These are phyloP conservation scores for Phytophthora fragariaefolia DNA, from an alignment of 352 stramenopile species.

Conservation along the genomic window DNA sequence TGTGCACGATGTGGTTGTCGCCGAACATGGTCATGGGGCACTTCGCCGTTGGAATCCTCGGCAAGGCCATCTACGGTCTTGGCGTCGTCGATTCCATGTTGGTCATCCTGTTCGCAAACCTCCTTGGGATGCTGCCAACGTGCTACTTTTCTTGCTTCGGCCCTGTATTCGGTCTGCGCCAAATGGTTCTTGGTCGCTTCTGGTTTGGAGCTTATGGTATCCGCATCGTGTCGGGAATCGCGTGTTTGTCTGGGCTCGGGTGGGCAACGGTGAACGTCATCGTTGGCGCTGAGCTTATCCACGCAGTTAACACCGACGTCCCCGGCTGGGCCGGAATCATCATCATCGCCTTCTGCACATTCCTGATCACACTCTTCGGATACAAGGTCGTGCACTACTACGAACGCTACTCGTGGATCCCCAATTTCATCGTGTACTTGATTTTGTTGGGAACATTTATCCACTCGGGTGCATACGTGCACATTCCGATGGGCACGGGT, in stretches of 20 bases:
- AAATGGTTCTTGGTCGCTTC: conserved; percentile 33
- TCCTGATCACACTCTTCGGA: conserved; percentile 51
- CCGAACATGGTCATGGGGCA: conserved; percentile 38
- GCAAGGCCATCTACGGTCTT: conserved; percentile 30
- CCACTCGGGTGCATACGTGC: conserved; percentile 43
- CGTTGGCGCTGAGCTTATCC: conserved; percentile 45
- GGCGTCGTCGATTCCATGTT: conserved; percentile 34
- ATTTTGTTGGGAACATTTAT: conserved; percentile 45
- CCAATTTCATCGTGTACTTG: conserved; percentile 50
- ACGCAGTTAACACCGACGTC: conserved; percentile 46
- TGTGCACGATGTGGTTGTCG: conserved; percentile 35
- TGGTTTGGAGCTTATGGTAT: conserved; percentile 32
- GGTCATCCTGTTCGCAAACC: conserved; percentile 32
- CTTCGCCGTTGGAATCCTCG: conserved; percentile 27
- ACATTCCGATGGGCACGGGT: conserved; percentile 50
- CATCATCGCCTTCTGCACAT: conserved; percentile 50
- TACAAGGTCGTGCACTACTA: conserved; percentile 59
- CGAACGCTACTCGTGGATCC: conserved; percentile 54
- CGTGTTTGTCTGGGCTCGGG: conserved; percentile 39
- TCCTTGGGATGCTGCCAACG: conserved; percentile 17
- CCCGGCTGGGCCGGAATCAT: conserved; percentile 48
- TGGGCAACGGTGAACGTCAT: conserved; percentile 57
- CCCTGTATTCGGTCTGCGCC: conserved; percentile 24
- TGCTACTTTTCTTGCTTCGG: conserved; percentile 32
- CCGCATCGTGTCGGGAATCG: conserved; percentile 26